Conservation (phyloP, 2,329 filamentous ascomycete genomes). For the Aspergillus ochraceus region DNA sequence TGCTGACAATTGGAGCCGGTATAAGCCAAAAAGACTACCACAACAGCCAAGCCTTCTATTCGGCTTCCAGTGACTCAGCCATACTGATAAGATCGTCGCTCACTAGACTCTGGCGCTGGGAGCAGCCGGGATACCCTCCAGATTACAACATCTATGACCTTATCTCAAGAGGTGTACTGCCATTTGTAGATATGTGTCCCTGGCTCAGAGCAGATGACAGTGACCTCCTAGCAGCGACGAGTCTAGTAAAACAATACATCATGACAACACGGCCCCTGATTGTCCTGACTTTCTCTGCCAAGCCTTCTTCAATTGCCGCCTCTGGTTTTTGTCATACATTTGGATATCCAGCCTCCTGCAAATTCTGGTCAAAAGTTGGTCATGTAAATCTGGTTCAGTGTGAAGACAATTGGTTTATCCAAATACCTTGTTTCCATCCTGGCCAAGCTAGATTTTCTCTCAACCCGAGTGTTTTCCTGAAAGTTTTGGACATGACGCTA, state of each 20-base stretch:
- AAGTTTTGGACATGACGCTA: background rate
- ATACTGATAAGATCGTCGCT: background rate
- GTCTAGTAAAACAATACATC: background rate
- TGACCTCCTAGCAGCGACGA: background rate
- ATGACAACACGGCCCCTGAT: background rate
- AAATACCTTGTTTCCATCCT: background rate
- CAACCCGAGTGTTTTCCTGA: background rate
- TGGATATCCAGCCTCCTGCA: background rate
- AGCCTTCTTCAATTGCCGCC: background rate
- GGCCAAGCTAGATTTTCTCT: background rate
- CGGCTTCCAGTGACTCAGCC: background rate
- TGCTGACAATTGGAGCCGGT: background rate
- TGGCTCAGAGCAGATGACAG: background rate
- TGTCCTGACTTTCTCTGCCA: background rate
- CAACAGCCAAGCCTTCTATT: background rate
- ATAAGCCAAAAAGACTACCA: background rate
- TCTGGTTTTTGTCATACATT: background rate
- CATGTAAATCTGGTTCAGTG: background rate
- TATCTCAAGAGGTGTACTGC: background rate
- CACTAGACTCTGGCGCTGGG: background rate
- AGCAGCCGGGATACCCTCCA: background rate
- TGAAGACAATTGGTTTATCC: background rate
- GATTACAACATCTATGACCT: background rate
- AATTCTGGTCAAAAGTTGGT: background rate
- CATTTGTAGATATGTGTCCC: background rate